Conservation (phyloP, 192 early-diverging fungal genomes). For the Hyaloraphidium curvatum region DNA sequence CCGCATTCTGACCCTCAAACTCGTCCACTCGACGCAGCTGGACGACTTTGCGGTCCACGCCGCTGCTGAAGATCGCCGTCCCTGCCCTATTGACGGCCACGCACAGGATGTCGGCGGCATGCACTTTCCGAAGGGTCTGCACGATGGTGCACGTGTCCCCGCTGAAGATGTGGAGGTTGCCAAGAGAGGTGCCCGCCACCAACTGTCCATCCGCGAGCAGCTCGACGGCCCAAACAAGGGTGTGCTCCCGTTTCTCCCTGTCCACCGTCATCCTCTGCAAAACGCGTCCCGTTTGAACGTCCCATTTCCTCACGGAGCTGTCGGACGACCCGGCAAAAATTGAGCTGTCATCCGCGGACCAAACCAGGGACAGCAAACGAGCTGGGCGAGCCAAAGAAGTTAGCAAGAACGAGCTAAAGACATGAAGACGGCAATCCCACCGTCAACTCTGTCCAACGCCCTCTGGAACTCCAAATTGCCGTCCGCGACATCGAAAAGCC, state of each 20-base stretch:
- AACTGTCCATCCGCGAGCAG: constrained; percentile 46
- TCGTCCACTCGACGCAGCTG: constrained; percentile 39
- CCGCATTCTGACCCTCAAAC: too few species aligned
- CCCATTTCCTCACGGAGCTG: constrained; percentile 53
- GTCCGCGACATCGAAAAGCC: constrained; percentile 69
- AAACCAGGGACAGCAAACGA: constrained; percentile 72
- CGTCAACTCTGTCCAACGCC: constrained; percentile 44
- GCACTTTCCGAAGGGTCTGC: constrained; percentile 42
- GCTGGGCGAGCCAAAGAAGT: constrained; percentile 12
- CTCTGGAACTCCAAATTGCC: constrained; percentile 42
- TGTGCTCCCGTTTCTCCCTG: constrained; percentile 43
- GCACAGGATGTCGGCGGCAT: constrained; percentile 77
- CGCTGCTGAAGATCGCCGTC: constrained; percentile 60
- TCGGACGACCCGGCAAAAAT: constrained; percentile 73
- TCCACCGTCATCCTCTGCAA: constrained; percentile 57
- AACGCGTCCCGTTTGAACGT: constrained; percentile 27
- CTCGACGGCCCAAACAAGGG: constrained; percentile 74
- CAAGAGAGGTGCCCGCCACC: constrained; percentile 78
- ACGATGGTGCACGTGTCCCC: constrained; percentile 37
- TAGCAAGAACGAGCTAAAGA: not conserved
- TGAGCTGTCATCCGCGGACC: constrained; percentile 45
- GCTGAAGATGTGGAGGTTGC: constrained; percentile 82
- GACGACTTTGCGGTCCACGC: constrained; percentile 74
- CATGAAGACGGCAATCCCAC: constrained; percentile 6
- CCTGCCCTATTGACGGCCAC: constrained; percentile 44